Evolutionary conservation across 345 rosid species (phyloP), one percentile per base, ranked within the genome.

Genomic region (Citropsis articulata): DNA sequence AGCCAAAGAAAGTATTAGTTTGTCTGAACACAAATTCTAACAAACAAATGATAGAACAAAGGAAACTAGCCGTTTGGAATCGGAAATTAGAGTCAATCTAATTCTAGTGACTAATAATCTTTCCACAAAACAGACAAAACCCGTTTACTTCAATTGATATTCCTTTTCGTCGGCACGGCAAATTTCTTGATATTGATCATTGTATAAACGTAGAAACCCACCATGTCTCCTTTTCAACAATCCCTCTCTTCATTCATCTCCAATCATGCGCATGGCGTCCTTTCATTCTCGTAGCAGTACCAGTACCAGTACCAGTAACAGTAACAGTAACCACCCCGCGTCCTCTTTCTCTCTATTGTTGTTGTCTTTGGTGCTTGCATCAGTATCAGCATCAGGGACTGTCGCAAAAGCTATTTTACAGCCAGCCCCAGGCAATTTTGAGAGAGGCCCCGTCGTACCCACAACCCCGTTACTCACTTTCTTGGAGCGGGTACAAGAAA

Each of bases 401-500:
- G 57, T 73, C 60, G 2, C 18, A 33, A 6, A 55, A 28, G 35
- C 78, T 6, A 55, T 22, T 24, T 24, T 70, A 10, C n/a, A 42
- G 4, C 84, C 69, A 3, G 7, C 45, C 19, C 38, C 80, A 2
- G 14, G 78, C 73, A 27, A 19, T 8, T 31, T 25, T 22, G 84
- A 70, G 50, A 28, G 76, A 14, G 83, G 82, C 57, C 89, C 84
- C 4, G 83, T 89, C 2, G 78, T 82, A 6, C 76, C 33, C 22
- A 75, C 92, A 4, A 77, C 83, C 6, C 86, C 87, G 2, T 68
- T 94, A 48, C 77, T 94, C 56, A n/a, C 73, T 18, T 91, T 97
- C 84, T 93, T 97, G n/a, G 86, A 86, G 81, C 80, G 83, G 19
- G 75, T 97, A 27, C 98, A 94, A 72, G 85, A 82, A 79, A 72